These are phyloP conservation scores for Cavenderia fasciculata DNA, from an alignment of 78 protist genomes.

Conservation along the genomic window DNA sequence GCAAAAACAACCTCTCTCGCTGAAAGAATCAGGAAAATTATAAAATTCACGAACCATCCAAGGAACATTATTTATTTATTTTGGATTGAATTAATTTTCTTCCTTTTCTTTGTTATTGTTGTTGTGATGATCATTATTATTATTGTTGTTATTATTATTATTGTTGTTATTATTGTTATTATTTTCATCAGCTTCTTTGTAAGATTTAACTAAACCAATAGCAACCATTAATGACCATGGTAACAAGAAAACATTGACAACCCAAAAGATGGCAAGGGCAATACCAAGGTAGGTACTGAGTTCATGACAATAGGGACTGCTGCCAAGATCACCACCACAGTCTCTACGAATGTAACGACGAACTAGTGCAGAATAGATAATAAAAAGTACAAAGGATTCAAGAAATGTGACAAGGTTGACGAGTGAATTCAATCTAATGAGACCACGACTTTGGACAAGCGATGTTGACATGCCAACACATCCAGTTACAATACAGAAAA, in stretches of 20 bases:
- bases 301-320: conserved; percentile 15
- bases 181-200: background rate
- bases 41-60: too few relatives aligned
- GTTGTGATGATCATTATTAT: too few relatives aligned
- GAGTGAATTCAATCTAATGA: background rate
- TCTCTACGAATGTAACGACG: conserved; percentile 7
- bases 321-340: conserved; percentile 43
- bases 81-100: too few relatives aligned
- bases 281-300: conserved; percentile 15
- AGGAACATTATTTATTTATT: too few relatives aligned
- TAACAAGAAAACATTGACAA: conserved; percentile 1
- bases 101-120: too few relatives aligned
- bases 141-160: too few relatives aligned
- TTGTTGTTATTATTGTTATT: background rate
- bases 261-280: conserved; percentile 37
- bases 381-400: conserved; percentile 26
- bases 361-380: conserved; percentile 27
- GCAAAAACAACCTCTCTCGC: too few relatives aligned
- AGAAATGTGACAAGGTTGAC: background rate
- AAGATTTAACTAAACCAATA: background rate
- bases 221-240: conserved; percentile 9
- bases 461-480: conserved; percentile 3
- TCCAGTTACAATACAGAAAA: conserved; percentile 48
- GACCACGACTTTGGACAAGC: background rate
- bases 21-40: too few relatives aligned